phyloP scores from a whole-genome alignment of 148 eudicot species.

The Rhododendron mucronatum region DNA sequence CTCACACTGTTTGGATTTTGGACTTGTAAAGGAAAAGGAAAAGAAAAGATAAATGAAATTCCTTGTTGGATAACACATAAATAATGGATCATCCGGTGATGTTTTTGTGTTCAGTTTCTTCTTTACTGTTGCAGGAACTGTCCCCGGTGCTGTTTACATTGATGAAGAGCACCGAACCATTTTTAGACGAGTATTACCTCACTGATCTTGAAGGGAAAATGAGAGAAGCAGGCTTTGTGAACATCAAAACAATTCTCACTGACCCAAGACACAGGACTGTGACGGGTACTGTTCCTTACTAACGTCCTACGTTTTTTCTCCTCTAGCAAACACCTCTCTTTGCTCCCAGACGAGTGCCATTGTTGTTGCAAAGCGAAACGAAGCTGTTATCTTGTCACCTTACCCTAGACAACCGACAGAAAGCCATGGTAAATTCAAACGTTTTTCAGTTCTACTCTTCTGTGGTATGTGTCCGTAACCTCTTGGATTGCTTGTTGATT shows the following conservation, averaged over 20 bases:
- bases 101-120: background rate
- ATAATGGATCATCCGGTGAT: background rate
- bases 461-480: background rate
- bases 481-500: background rate
- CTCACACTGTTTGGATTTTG: background rate
- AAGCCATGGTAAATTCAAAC: background rate
- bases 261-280: slow-evolving; percentile 95
- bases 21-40: background rate
- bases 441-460: background rate
- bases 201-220: slow-evolving; percentile 67
- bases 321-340: background rate
- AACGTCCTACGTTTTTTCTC: background rate
- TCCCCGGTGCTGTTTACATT: slow-evolving; percentile 88
- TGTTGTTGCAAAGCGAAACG: background rate
- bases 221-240: slow-evolving; percentile 61
- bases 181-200: slow-evolving; percentile 88
- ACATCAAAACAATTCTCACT: slow-evolving; percentile 61
- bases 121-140: slow-evolving; percentile 48
- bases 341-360: background rate
- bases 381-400: background rate
- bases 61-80: background rate
- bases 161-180: slow-evolving; percentile 99
- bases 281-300: slow-evolving; percentile 73
- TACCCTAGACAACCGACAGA: background rate
- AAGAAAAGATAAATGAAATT: no score